Base-by-base conservation (phyloP, 2,329 filamentous ascomycete species). In the Aspergillus aculeatinus region DNA sequence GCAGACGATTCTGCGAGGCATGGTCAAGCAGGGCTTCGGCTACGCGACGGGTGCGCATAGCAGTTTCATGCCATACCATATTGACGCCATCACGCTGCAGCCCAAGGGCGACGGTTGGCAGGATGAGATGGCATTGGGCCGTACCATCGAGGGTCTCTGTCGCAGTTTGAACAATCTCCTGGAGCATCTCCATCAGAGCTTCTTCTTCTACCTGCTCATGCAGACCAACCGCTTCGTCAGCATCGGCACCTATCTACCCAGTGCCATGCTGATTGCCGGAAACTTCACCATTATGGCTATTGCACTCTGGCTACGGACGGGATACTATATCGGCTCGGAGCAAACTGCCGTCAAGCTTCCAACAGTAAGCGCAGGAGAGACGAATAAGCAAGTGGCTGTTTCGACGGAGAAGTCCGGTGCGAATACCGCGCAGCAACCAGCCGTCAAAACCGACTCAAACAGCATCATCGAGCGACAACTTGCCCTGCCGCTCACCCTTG, bases 121-220 rank as follows among this genome's bases (percentile, higher is more conserved):
- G 71, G 95, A 99, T 74, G 95, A 98, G 77, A 98, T 98, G 91
- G 90, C 90, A 10, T 87, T 99, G 72, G 95, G 95, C 5, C 85
- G 93, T 57, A 88, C 93, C 0, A 83, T 98, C 4, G 95, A 99
- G 78, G 92, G 92, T 68, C 85, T 95, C 3, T 96, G 96, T 75
- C 85, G 95, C 69, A 96, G 92, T 74, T 80, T 99, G 76, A 99
- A 99, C 79, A 99, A 99, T 72, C 80, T 99, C 60, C 84, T 99
- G 33, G 95, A 99, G 78, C 93, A 99, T 74, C 83, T 99, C 62
- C 95, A 99, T 74, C 95, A 99, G 79, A 97, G 93, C 75, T 99
- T 99, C 82, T 99, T 99, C 84, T 98, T 99, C 79, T 99, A 99
- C 75, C 82, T 99, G 55, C 83, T 99, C 49, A 92, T 98, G 86